Evolutionary conservation across 495 filamentous ascomycete genomes (phyloP), one percentile per base, ranked within the genome.

Genomic region (Parmelia sp.): DNA sequence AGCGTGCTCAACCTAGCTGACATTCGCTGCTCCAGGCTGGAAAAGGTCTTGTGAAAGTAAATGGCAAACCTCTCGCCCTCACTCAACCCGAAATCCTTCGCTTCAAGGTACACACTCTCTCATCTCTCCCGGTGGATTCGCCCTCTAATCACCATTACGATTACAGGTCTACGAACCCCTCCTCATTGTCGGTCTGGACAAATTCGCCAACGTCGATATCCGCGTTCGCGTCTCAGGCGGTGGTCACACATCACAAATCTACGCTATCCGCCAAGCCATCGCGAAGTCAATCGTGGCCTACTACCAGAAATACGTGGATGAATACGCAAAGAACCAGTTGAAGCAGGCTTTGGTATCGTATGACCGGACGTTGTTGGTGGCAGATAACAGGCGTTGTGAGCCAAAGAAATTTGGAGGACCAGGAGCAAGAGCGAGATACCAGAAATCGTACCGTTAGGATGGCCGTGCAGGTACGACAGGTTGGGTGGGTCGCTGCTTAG

Each of bases 281-380:
- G 86, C 92, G 80, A 98, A 98, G 85, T 90, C 88, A 73, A 90
- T 96, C 70, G 90, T 98, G 74, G 92, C 94, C 78, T 98, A 97
- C 89, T 97, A 96, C 89, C 94, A 97, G 86, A 98, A 98, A 84
- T 98, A 87, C 82, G 90, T 98, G 78, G 94, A 98, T 76, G 94
- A 98, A 88, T 91, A 97, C 87, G 88, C 89, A 82, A 98, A 98
- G 90, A 98, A 97, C 87, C 83, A 88, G 80, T 84, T 98, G 71
- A 98, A 98, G 90, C 87, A 91, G 78, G 89, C 89, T 67, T 84
- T 97, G 66, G 88, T 89, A 74, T 84, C 89, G 77, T 98, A 95
- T 84, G 94, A 98, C 84, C 88, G 94, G 71, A 96, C 90, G 76
- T 84, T 98, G 67, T 87, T 98, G 71, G 94, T 98, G 70, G 95